phyloP scores from a whole-genome alignment of 768 basidiomycete genomes.

The Russula earlei region DNA sequence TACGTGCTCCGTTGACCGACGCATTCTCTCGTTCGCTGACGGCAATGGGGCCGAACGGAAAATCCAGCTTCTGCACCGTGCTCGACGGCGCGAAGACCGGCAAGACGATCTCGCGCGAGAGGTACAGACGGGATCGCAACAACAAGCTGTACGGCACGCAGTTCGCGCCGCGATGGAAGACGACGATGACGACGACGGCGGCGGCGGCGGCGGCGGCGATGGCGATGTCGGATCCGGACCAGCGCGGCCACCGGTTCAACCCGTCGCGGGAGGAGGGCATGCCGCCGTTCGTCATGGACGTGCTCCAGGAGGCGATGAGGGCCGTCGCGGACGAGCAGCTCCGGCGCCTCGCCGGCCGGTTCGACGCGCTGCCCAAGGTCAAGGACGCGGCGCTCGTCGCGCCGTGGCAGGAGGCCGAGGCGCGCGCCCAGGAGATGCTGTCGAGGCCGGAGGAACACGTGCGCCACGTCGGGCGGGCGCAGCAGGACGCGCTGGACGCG shows the following conservation, averaged over 20 bases:
- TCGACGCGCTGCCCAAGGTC: slow-evolving; percentile 12
- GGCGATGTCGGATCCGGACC: neutral
- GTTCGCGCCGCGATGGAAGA: slow-evolving; percentile 25
- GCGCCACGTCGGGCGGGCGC: slow-evolving; percentile 21
- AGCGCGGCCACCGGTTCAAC: neutral
- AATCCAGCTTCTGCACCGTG: slow-evolving; percentile 38
- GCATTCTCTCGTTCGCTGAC: neutral
- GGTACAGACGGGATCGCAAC: slow-evolving; percentile 21
- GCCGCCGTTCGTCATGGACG: slow-evolving; percentile 6
- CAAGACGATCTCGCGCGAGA: slow-evolving; percentile 30
- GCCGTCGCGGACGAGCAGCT: slow-evolving; percentile 21
- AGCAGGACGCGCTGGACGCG: neutral
- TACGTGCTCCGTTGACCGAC: slow-evolving; percentile 24
- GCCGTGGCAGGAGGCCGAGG: slow-evolving; percentile 33
- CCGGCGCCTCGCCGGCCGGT: slow-evolving; percentile 25
- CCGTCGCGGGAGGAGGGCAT: neutral
- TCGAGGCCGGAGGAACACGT: slow-evolving; percentile 33
- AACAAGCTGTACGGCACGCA: slow-evolving; percentile 22
- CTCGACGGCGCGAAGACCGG: slow-evolving; percentile 59
- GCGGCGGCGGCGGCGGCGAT: no score
- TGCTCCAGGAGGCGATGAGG: slow-evolving; percentile 21
- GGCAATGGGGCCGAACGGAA: no score
- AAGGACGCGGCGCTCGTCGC: slow-evolving; percentile 25
- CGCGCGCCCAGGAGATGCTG: slow-evolving; percentile 25
- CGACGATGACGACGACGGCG: no score